Base-by-base conservation (phyloP, 169 alveolate genomes). In the Toxoplasma gondii region DNA sequence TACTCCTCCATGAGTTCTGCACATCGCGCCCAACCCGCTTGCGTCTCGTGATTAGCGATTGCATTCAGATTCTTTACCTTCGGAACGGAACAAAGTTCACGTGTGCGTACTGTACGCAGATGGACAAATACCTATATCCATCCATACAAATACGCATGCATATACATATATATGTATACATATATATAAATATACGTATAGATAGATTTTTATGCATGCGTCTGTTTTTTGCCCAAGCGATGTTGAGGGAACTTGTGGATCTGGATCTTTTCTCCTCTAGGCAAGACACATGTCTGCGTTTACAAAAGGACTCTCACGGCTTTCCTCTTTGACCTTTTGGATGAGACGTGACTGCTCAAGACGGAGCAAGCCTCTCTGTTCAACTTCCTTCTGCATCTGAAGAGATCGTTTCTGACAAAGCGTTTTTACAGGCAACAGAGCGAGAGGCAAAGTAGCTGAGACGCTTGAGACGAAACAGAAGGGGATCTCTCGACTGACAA, bases 291-390 rank as follows among this genome's bases (percentile, higher is more conserved):
- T 49, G 22, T 49, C 12, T n/a, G n/a, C n/a, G n/a, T 49, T 49
- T 49, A 7, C 58, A 49, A 4, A 64, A 4, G 74, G 54, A 36
- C 36, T 24, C 88, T 80, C 36, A 82, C 90, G 90, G 41, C 67
- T 82, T 82, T 82, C 90, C 41, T 39, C 90, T 44, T 82, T 82
- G 41, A 82, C 90, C 64, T 82, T 82, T 36, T 82, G 90, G 39
- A 82, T 82, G 69, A 82, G 64, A 17, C 53, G 90, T 1, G 90
- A 82, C 90, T 82, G 90, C 41, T 82, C 90, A 96, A n/a, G 97
- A 94, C 94, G 97, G 97, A 29, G 97, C 97, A 95, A 97, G 96
- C 44, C 94, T 88, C 44, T 97, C 93, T 94, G 97, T 98, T 93
- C 98, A 95, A 87, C 96, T 94, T 94, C 97, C 97, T 83, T 95